Conservation (phyloP, 2,329 filamentous ascomycete species). For the Camillea tinctor region DNA sequence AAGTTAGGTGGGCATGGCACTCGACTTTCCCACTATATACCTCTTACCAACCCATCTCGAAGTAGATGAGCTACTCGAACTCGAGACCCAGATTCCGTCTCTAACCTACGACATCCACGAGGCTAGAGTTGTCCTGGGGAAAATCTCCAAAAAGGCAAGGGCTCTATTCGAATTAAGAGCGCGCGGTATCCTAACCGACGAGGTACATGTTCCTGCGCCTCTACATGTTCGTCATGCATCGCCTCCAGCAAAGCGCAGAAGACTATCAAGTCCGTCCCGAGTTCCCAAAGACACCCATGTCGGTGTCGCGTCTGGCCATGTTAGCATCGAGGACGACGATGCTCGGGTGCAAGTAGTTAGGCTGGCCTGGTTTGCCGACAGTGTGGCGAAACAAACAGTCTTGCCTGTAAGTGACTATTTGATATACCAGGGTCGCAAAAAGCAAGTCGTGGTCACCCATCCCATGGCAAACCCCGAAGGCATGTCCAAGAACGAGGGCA, state of each 20-base stretch:
- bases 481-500: slow-evolving; percentile 33
- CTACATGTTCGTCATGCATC: slow-evolving; percentile 9
- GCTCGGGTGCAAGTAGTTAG: slow-evolving; percentile 53
- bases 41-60: slow-evolving; percentile 70
- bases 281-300: slow-evolving; percentile 15
- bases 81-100: slow-evolving; percentile 63
- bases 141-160: slow-evolving; percentile 65
- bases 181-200: slow-evolving; percentile 59
- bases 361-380: slow-evolving; percentile 58
- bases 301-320: slow-evolving; percentile 27
- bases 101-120: slow-evolving; percentile 71
- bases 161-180: slow-evolving; percentile 76
- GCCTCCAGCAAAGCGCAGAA: slow-evolving; percentile 34
- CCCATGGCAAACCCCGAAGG: slow-evolving; percentile 20
- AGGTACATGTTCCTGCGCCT: slow-evolving; percentile 32
- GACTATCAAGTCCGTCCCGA: slow-evolving; percentile 34
- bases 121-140: slow-evolving; percentile 73
- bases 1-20: slow-evolving; percentile 24
- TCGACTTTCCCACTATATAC: slow-evolving; percentile 63
- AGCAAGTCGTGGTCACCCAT: slow-evolving; percentile 9
- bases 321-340: slow-evolving; percentile 6
- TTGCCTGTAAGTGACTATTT: slow-evolving; percentile 52
- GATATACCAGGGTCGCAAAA: slow-evolving; percentile 51
- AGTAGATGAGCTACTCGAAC: slow-evolving; percentile 57
- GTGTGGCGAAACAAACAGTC: slow-evolving; percentile 41